Conservation (phyloP, 805 yeast genomes). For the Wickerhamomyces sydowiorum region DNA sequence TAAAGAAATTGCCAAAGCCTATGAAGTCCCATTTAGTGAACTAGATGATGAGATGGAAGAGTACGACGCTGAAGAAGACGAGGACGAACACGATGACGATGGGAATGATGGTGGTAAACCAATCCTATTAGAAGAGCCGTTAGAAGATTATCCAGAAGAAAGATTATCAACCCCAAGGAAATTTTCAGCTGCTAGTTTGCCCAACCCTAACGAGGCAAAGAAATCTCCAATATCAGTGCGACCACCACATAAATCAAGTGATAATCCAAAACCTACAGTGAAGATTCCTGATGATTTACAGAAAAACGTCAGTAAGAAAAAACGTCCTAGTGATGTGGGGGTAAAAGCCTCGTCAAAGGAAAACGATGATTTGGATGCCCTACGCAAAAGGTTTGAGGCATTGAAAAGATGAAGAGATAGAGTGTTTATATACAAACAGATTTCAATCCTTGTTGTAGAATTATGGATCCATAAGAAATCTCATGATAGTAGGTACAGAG, state of each 20-base stretch:
- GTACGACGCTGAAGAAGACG: constrained; percentile 27
- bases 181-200: constrained; percentile 13
- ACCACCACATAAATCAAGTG: constrained; percentile 37
- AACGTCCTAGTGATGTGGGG: constrained; percentile 18
- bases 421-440: background rate
- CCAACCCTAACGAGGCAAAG: constrained; percentile 10
- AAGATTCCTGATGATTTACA: constrained; percentile 36
- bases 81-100: constrained; percentile 25
- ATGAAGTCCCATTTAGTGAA: constrained; percentile 68
- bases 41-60: constrained; percentile 27
- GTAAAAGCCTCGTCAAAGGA: constrained; percentile 16
- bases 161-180: constrained; percentile 17
- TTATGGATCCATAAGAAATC: too few species aligned
- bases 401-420: constrained; percentile 38
- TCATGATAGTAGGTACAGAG: too few species aligned
- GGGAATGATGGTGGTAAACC: constrained; percentile 25
- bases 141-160: constrained; percentile 20
- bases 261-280: constrained; percentile 31
- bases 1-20: constrained; percentile 75
- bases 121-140: constrained; percentile 30
- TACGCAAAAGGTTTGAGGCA: constrained; percentile 74
- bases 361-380: constrained; percentile 53
- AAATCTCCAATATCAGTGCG: constrained; percentile 36
- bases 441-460: too few species aligned
- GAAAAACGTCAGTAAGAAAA: constrained; percentile 27